These are phyloP conservation scores for Epichloe glyceriae DNA, from an alignment of 2,329 filamentous ascomycete species.

Conservation along the genomic window DNA sequence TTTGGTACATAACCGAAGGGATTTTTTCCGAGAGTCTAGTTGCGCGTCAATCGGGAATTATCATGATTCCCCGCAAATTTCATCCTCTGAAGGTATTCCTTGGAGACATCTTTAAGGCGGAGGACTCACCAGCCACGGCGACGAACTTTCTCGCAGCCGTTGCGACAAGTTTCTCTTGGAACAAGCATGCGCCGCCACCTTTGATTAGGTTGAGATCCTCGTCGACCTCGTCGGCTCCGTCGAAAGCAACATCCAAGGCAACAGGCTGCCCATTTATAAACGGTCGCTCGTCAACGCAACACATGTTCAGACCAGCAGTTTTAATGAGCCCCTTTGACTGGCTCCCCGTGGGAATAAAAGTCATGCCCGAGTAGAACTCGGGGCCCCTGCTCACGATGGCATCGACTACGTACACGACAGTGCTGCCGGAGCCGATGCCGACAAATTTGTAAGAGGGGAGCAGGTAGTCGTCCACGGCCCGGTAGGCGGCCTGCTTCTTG, in stretches of 20 bases:
- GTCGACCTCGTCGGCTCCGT: conserved; percentile 95
- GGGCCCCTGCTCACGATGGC: conserved; percentile 54
- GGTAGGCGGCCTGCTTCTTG: conserved; percentile 62
- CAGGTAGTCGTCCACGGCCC: conserved; percentile 63
- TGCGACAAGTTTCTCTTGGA: conserved; percentile 94
- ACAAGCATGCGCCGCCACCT: conserved; percentile 91
- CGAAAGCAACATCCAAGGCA: conserved; percentile 80
- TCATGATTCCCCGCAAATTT: background rate
- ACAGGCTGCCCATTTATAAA: conserved; percentile 25
- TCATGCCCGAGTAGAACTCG: conserved; percentile 48
- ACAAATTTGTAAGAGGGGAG: conserved; percentile 47
- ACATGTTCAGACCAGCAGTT: conserved; percentile 60
- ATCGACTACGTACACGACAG: conserved; percentile 74
- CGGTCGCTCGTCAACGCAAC: conserved; percentile 65
- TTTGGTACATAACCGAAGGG: conserved; percentile 54
- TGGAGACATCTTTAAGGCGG: background rate
- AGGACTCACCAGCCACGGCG: conserved; percentile 60
- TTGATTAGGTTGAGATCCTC: conserved; percentile 94
- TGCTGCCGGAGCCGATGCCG: conserved; percentile 71
- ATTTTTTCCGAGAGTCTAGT: conserved; percentile 79
- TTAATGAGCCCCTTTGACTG: conserved; percentile 82
- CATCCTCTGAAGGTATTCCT: background rate
- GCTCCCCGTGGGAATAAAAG: conserved; percentile 84
- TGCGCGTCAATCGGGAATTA: background rate
- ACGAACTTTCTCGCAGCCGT: conserved; percentile 74